These are phyloP conservation scores for Effrenium voratum DNA, from an alignment of 73 alveolate genomes.

Conservation along the genomic window DNA sequence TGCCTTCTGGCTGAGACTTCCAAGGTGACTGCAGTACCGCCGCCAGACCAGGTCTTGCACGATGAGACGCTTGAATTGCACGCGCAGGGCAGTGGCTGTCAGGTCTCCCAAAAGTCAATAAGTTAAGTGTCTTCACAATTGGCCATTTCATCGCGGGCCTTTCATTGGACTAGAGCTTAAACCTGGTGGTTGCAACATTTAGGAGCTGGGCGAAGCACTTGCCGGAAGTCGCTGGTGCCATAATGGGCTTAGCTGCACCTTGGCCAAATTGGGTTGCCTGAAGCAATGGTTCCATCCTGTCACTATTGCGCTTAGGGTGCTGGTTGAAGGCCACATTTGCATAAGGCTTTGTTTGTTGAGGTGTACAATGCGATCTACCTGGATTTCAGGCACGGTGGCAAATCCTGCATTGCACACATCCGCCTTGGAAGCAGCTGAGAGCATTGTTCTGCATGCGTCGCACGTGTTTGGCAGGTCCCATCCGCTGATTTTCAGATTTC, in stretches of 20 bases:
- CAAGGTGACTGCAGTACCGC: background rate
- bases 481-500: slow-evolving; percentile 63
- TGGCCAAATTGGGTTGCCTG: background rate
- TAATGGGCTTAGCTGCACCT: slow-evolving; percentile 82
- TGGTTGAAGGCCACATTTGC: background rate
- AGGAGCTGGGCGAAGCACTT: slow-evolving; percentile 59
- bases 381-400: slow-evolving; percentile 54
- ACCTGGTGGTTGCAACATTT: too few relatives aligned
- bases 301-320: background rate
- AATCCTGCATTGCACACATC: background rate
- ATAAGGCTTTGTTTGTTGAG: background rate
- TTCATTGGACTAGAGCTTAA: too few relatives aligned
- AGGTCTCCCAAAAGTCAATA: too few relatives aligned
- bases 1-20: background rate
- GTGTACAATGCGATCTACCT: slow-evolving; percentile 81
- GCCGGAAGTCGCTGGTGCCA: slow-evolving; percentile 88
- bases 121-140: too few relatives aligned
- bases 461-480: slow-evolving; percentile 10
- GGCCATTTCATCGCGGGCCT: too few relatives aligned
- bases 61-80: slow-evolving; percentile 30
- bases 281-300: background rate
- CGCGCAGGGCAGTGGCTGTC: too few relatives aligned
- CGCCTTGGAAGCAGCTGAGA: background rate
- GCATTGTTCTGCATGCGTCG: background rate
- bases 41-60: background rate